These are phyloP conservation scores for Cladorrhinum sp. DNA, from an alignment of 2,329 filamentous ascomycete genomes.

Conservation along the genomic window DNA sequence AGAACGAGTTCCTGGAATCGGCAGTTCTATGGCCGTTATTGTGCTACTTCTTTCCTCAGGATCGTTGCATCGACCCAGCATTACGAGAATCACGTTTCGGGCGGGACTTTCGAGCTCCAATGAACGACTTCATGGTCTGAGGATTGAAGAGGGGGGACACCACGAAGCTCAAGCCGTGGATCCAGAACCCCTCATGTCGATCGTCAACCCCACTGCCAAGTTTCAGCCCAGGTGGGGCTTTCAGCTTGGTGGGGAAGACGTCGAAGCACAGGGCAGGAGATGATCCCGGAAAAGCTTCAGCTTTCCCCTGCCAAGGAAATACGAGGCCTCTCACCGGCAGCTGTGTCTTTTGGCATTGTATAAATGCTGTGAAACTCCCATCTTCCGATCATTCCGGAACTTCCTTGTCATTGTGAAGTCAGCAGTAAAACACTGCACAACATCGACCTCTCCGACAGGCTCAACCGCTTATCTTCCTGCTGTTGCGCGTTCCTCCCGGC, in stretches of 20 bases:
- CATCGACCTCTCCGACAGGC: neutral
- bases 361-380: neutral
- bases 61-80: too few relatives aligned
- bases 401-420: neutral
- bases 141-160: too few relatives aligned
- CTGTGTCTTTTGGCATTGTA: neutral
- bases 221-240: neutral
- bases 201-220: neutral
- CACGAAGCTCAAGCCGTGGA: neutral
- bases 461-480: neutral
- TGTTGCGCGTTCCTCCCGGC: neutral
- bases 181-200: neutral
- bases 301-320: neutral
- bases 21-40: neutral
- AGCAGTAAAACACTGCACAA: too few relatives aligned
- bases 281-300: neutral
- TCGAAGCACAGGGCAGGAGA: neutral
- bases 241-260: neutral
- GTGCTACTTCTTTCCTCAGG: too few relatives aligned
- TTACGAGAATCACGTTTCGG: neutral
- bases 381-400: neutral
- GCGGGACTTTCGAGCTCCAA: too few relatives aligned
- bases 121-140: too few relatives aligned
- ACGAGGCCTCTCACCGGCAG: neutral
- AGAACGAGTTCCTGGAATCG: neutral